A percentile compares a stretch with the other conserved stretches of the same genome.
These are phyloP conservation scores for Rhizoctonia solani DNA, from an alignment of 1,284 basidiomycete genomes.

Conservation along the genomic window DNA sequence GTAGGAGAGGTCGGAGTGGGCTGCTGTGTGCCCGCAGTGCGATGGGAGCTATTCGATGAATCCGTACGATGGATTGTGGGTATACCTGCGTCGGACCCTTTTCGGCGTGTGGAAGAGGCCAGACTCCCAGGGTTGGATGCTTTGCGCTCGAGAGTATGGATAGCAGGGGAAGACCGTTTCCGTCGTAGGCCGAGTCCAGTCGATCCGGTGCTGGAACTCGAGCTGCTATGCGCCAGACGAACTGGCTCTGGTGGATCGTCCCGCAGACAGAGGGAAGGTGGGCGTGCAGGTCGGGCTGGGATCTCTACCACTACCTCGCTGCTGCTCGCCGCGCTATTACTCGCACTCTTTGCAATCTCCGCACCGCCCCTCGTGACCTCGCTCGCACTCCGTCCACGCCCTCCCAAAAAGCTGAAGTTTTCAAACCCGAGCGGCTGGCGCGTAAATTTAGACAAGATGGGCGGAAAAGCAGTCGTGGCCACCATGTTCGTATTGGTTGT, in stretches of 20 bases:
- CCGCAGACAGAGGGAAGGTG: constrained; percentile 3
- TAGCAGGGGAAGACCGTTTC: constrained; percentile 26
- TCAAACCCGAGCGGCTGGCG: constrained; percentile 4
- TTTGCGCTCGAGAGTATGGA: too few relatives aligned
- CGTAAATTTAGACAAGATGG: constrained; percentile 15
- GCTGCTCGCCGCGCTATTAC: background rate
- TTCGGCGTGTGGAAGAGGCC: too few relatives aligned
- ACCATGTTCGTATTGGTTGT: too few relatives aligned
- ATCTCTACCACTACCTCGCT: background rate
- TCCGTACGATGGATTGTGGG: background rate
- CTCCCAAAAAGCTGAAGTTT: constrained; percentile 16
- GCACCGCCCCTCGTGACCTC: background rate
- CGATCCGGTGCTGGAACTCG: constrained; percentile 15
- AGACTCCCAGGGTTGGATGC: too few relatives aligned
- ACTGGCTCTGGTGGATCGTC: background rate
- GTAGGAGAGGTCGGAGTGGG: constrained; percentile 22
- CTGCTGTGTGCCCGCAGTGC: constrained; percentile 8
- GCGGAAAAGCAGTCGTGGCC: background rate
- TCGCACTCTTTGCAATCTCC: background rate
- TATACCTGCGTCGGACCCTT: too few relatives aligned
- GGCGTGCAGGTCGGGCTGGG: constrained; percentile 15
- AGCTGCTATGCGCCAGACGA: background rate
- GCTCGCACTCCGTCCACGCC: constrained; percentile 20
- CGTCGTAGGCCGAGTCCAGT: background rate
- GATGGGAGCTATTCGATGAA: background rate